These are phyloP conservation scores for Hortiboletus campestris DNA, from an alignment of 768 basidiomycete genomes.

Conservation along the genomic window DNA sequence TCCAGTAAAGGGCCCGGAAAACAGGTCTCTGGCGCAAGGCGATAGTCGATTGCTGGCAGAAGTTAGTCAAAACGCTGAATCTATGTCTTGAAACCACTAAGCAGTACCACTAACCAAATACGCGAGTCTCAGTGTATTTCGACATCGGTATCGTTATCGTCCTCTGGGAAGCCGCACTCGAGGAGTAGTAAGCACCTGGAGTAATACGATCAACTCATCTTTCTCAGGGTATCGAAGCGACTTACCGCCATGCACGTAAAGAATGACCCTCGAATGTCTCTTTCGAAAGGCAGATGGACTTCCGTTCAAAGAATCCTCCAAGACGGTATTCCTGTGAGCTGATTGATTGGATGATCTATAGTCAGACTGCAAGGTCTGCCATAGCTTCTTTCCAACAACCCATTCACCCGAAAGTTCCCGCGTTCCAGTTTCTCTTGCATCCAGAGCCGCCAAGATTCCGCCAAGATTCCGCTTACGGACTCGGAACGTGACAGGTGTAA, in stretches of 20 bases:
- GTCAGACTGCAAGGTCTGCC: slow-evolving; percentile 82
- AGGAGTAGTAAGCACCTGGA: slow-evolving; percentile 88
- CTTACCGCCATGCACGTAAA: slow-evolving; percentile 91
- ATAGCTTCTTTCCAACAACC: slow-evolving; percentile 92
- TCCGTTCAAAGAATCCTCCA: slow-evolving; percentile 19
- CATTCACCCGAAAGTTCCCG: slow-evolving; percentile 93
- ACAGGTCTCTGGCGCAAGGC: slow-evolving; percentile 90
- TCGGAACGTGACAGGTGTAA: slow-evolving; percentile 90
- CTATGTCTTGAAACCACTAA: slow-evolving; percentile 2
- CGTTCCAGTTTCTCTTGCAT: slow-evolving; percentile 69
- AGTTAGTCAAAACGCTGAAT: background rate
- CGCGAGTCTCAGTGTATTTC: slow-evolving; percentile 82
- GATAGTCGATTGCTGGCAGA: slow-evolving; percentile 80
- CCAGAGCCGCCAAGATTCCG: slow-evolving; percentile 76
- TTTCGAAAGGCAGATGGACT: slow-evolving; percentile 25
- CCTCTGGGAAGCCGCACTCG: slow-evolving; percentile 87
- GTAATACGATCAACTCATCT: slow-evolving; percentile 1
- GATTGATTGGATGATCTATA: slow-evolving; percentile 54
- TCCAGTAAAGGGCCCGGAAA: slow-evolving; percentile 92
- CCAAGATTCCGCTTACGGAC: slow-evolving; percentile 70
- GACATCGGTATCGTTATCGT: slow-evolving; percentile 88
- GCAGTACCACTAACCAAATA: slow-evolving; percentile 83
- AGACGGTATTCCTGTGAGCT: slow-evolving; percentile 17
- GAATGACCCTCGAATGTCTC: slow-evolving; percentile 75
- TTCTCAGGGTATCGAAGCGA: slow-evolving; percentile 4